phyloP scores from a whole-genome alignment of 768 basidiomycete species.

The Podaxis sp. region DNA sequence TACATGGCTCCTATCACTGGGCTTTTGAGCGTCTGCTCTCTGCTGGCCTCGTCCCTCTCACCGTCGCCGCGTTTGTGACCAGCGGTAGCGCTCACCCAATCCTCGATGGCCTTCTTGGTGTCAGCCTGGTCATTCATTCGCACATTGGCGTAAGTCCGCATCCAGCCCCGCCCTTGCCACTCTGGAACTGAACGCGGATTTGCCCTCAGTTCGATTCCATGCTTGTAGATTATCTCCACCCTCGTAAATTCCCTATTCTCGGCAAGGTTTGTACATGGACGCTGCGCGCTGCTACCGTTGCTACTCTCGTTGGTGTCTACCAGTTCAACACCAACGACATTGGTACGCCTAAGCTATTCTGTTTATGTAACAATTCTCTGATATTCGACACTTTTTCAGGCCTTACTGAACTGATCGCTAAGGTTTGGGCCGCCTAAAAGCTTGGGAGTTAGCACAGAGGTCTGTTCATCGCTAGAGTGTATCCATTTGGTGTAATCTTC shows the following conservation, averaged over 20 bases:
- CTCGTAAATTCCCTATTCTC: conserved; percentile 86
- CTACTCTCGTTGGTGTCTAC: conserved; percentile 85
- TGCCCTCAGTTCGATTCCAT: conserved; percentile 61
- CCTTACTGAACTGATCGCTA: conserved; percentile 78
- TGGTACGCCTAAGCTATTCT: conserved; percentile 51
- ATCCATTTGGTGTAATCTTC: background rate
- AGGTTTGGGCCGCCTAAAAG: conserved; percentile 75
- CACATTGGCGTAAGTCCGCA: conserved; percentile 79
- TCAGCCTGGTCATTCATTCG: conserved; percentile 88
- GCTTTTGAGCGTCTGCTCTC: conserved; percentile 92
- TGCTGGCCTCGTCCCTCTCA: conserved; percentile 84
- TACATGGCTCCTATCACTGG: conserved; percentile 89
- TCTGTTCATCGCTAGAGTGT: background rate
- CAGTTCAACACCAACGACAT: conserved; percentile 99
- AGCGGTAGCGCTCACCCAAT: conserved; percentile 75
- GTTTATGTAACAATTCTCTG: background rate
- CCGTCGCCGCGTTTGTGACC: conserved; percentile 80
- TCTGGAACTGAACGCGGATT: background rate
- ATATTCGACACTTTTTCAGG: conserved; percentile 38
- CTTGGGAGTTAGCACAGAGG: background rate
- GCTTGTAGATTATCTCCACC: conserved; percentile 87
- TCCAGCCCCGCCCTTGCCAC: background rate
- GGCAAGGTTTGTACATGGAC: conserved; percentile 72
- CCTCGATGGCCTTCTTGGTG: conserved; percentile 84
- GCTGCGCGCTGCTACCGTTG: conserved; percentile 72